Base-by-base conservation (phyloP, 2,329 filamentous ascomycete genomes). In the Talaromyces sp. region DNA sequence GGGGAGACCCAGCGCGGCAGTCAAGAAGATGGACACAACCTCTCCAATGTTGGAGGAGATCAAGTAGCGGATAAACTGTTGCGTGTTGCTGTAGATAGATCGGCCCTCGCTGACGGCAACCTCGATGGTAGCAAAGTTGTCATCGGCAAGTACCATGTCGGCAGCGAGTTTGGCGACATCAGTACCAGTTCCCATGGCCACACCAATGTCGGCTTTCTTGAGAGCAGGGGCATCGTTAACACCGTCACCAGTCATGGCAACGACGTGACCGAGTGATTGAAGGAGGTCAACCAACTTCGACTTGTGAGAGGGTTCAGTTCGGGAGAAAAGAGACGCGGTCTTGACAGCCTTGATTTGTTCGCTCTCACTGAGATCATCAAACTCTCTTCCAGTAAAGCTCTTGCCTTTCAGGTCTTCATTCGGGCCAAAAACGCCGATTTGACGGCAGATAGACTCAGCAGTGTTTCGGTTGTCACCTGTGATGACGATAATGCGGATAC, bases 21-120 rank as follows among this genome's bases (percentile, higher is more conserved):
- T 99, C 69, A 99, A 79, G 84, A 99, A 99, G 77, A 99, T 99
- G 10, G 95, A 98, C 39, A 99, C 95, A 39, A 99, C 95, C 77
- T 99, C 95, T 70, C 95, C 96, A 67, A 99, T 99, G 81, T 99
- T 99, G 66, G 93, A 98, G 9, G 93, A 98, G 75, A 99, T 99
- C 64, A 99, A 85, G 76, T 99, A 99, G 56, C 96, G 91, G 78
- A 99, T 99, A 78, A 99, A 99, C 76, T 99, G 95, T 75, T 99
- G 95, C 6, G 95, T 99, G 83, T 99, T 99, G 88, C 95, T 98
- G 85, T 97, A 99, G 79, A 99, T 99, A 65, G 93, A 93, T 65
- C 95, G 90, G 59, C 95, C 95, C 79, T 99, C 95, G 75, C 99
- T 95, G 65, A 99, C 93, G 56, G 95, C 95, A 60, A 92, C 84